Evolutionary conservation across 2,329 filamentous ascomycete genomes (phyloP), one percentile per base, ranked within the genome.

Genomic region (Phialophora tarda): DNA sequence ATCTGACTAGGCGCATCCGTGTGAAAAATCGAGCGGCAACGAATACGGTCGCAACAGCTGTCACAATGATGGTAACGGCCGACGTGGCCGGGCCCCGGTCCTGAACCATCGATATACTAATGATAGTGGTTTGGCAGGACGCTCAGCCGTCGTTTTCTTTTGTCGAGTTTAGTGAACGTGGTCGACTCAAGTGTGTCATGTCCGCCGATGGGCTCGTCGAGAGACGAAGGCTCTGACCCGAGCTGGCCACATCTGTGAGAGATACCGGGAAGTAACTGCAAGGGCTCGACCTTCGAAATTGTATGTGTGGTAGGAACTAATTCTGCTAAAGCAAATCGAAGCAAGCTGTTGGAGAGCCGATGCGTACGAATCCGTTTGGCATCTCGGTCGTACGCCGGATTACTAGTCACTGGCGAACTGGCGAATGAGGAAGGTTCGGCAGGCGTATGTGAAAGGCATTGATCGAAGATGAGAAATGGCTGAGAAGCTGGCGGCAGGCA

Each of bases 1-100:
- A 88, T 71, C 86, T 87, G 63, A 97, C 89, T 58, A 97, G 89
- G 55, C 85, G 86, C 58, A 86, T 83, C 30, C 93, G 86, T 67
- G 91, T 92, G 50, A 91, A 79, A 71, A 96, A 82, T 62, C 93
- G 88, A 41, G 91, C 84, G 50, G 83, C 82, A 71, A 97, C 91
- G 75, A 96, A 94, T 62, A 90, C 74, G 47, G 89, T 89, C 59
- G 91, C 88, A 60, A 93, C 77, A 24, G 84, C 84, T 68, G 93
- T 84, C 59, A 82, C 71, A 61, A 77, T 72, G 54, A 82, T 76
- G 12, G 80, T 81, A 59, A 82, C 80, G 28, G 76, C 78, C 64
- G 81, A 74, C 3, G 80, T 80, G 34, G 73, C 73, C 41, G 75
- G 75, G 62, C 74, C 75, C 70, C 79, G 77, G 50, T 70, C 65